A percentile compares a stretch with the other conserved stretches of the same genome.
Conservation (phyloP, 208 protist species). For the Acanthamoeba culbertsoni region DNA sequence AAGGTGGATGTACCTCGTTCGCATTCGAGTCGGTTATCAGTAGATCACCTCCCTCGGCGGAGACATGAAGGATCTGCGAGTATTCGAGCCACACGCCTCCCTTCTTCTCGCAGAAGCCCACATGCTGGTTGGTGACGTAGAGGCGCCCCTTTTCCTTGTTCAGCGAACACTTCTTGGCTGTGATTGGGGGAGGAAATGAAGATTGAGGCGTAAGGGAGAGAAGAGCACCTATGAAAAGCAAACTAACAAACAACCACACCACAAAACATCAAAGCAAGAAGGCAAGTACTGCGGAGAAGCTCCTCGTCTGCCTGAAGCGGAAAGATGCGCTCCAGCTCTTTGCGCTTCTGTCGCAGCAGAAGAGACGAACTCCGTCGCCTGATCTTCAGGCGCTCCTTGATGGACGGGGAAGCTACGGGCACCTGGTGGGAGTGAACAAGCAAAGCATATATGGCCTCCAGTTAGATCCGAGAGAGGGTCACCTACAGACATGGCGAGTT, state of each 20-base stretch:
- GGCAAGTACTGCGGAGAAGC: background rate
- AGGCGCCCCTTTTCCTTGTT: background rate
- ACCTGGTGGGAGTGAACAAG: background rate
- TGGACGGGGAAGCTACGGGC: background rate
- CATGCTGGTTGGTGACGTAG: background rate
- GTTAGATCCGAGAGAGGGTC: background rate
- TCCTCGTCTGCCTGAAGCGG: background rate
- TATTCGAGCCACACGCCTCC: slow-evolving; percentile 1
- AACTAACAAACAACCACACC: background rate
- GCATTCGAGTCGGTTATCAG: background rate
- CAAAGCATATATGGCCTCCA: background rate
- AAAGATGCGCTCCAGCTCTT: slow-evolving; percentile 25
- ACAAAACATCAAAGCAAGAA: background rate
- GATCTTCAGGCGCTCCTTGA: background rate
- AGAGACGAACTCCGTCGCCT: background rate
- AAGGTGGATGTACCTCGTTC: background rate
- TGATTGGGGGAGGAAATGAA: background rate
- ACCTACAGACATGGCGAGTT: background rate
- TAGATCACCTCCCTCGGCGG: background rate
- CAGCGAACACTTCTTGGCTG: background rate
- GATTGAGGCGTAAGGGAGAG: background rate
- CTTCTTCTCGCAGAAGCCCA: slow-evolving; percentile 44
- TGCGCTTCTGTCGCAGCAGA: background rate
- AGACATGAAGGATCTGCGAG: background rate
- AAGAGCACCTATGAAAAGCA: background rate